Base-by-base conservation (phyloP, 306 rosid genomes). In the Dalbergia cultrata region DNA sequence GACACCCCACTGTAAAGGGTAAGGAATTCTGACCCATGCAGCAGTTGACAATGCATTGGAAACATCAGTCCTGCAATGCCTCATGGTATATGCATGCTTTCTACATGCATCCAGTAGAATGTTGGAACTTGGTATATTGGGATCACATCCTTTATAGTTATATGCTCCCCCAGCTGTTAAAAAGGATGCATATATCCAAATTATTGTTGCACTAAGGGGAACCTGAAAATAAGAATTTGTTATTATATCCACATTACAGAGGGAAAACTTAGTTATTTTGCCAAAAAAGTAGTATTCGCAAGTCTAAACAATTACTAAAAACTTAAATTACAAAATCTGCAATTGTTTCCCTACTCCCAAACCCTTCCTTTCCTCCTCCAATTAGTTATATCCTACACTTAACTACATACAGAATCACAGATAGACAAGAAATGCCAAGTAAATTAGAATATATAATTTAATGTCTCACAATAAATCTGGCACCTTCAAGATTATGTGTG, bases 121-220 rank as follows among this genome's bases (percentile, higher is more conserved):
- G 87, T 93, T 95, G 71, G 99, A 95, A 92, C 90, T 93, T 1
- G 99, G 99, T 72, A 93, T 49, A 76, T 91, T 67, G 41, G 94
- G 80, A 82, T 87, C 86, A 85, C 99, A 93, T 83, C 97, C 98
- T 77, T 88, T 81, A 89, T 88, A 95, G 76, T 89, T 81, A 76
- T 95, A 95, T 37, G 92, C 99, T 75, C 99, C 99, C 9, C 99
- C 94, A 35, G 94, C 93, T 50, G 98, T 95, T 88, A 95, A 81
- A 90, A 95, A 91, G 60, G 91, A 90, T 18, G 98, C 99, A 70
- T 86, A 95, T 65, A 82, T 87, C 99, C 98, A 95, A 75, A 88
- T 77, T 79, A 95, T 80, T 75, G 86, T 57, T 52, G 86, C 83
- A 33, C 99, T 93, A 84, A 93, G 76, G n/a, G 99, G 97, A 84